Conservation (phyloP, 2,329 filamentous ascomycete species). For the Aureobasidium lini region DNA sequence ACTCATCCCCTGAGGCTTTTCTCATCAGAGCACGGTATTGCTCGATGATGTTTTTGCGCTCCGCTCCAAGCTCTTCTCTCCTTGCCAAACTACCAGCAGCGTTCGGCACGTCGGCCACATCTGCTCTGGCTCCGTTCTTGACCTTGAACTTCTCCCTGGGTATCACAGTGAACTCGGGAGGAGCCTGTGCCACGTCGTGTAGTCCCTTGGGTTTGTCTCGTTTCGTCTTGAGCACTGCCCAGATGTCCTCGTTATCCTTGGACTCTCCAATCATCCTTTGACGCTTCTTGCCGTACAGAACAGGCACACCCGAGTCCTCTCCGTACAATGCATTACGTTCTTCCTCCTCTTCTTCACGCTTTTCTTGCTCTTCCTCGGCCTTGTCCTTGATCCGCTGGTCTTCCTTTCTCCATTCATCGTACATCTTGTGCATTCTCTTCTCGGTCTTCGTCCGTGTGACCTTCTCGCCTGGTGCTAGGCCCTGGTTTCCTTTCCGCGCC, state of each 20-base stretch:
- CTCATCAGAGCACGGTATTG: constrained; percentile 64
- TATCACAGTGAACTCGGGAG: constrained; percentile 61
- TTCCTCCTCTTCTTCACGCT: constrained; percentile 57
- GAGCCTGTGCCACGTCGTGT: constrained; percentile 61
- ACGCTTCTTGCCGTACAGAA: constrained; percentile 42
- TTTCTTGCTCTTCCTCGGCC: constrained; percentile 62
- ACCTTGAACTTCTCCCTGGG: constrained; percentile 58
- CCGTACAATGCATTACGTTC: constrained; percentile 56
- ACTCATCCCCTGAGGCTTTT: not conserved
- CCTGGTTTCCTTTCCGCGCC: constrained; percentile 51
- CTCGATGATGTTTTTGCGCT: constrained; percentile 64
- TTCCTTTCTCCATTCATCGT: constrained; percentile 60
- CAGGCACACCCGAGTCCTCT: constrained; percentile 55
- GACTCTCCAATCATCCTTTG: constrained; percentile 37
- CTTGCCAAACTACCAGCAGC: constrained; percentile 62
- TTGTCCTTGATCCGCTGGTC: constrained; percentile 70
- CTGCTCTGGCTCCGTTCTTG: constrained; percentile 55
- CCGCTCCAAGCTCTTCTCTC: constrained; percentile 64
- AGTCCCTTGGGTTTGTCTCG: constrained; percentile 47
- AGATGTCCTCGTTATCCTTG: constrained; percentile 62
- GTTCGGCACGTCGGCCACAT: constrained; percentile 62
- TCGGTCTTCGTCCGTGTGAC: constrained; percentile 73
- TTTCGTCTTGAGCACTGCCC: constrained; percentile 64
- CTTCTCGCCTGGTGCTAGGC: constrained; percentile 58
- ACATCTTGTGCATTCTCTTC: constrained; percentile 60